Base-by-base conservation (phyloP, 2,329 filamentous ascomycete species). In the Fusarium redolens region DNA sequence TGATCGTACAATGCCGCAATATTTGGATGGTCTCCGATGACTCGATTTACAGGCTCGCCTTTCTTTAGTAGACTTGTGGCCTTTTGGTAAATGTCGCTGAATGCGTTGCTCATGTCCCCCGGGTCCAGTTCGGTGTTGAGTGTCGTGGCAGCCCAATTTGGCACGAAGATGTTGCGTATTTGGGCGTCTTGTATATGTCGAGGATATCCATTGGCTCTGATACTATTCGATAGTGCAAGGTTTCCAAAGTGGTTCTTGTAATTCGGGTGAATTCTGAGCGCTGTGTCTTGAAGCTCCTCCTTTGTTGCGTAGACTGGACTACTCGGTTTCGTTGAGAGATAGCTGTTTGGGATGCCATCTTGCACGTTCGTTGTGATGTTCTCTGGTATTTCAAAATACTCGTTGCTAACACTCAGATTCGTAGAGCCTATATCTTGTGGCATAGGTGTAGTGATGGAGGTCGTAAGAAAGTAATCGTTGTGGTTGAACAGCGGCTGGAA, bases 71-170 rank as follows among this genome's bases (percentile, higher is more conserved):
- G 50, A 4, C 8, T 22, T 0, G 54, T 68, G 3, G 50, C 44
- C 6, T 12, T 17, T 13, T 35, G 31, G 2, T 38, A 62, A 1
- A 70, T 61, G 0, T 47, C 63, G 0, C n/a, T 37, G 2, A 70
- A 70, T 3, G 68, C 68, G 17, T 68, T 57, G 4, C 41, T 31
- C 1, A 70, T n/a, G 3, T 33, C 40, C 1, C 68, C 68, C 0
- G 68, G 68, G 7, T 71, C 61, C 4, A 45, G 54, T 1, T 68
- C 15, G 0, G 61, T 71, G 3, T 71, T 70, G 5, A 70, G 68
- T 0, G 62, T 61, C 1, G 35, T 31, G 1, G 48, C 68, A 10
- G 68, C 67, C 68, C 68, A 70, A 1, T n/a, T 22, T 0, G 68
- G 61, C 0, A 52, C 35, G 1, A 54, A 71, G 0, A 70, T 56